These are phyloP conservation scores for Jatropha curcas DNA, from an alignment of 345 rosid species.

Conservation along the genomic window DNA sequence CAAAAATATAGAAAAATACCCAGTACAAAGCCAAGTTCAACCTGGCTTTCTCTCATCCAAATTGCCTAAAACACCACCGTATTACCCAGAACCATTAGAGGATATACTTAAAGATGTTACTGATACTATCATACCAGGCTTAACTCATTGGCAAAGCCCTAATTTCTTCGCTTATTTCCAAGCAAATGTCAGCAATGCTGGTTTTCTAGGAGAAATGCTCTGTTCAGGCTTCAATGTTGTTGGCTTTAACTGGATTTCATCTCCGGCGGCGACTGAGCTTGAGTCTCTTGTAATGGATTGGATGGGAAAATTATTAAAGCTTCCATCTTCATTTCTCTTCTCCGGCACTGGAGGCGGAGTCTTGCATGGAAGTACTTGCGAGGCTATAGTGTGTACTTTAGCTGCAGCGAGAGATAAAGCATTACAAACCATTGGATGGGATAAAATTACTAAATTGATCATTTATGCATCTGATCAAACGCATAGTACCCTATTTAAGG, in stretches of 20 bases:
- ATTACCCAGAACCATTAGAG: slow-evolving; percentile 19
- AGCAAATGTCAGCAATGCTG: slow-evolving; percentile 36
- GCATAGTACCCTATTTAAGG: slow-evolving; percentile 22
- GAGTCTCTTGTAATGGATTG: slow-evolving; percentile 33
- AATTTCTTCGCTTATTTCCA: slow-evolving; percentile 34
- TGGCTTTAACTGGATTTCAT: slow-evolving; percentile 35
- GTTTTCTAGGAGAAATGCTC: slow-evolving; percentile 35
- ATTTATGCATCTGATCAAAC: slow-evolving; percentile 31
- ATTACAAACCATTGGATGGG: neutral
- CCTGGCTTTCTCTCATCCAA: slow-evolving; percentile 23
- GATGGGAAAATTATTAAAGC: slow-evolving; percentile 28
- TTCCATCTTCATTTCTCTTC: slow-evolving; percentile 18
- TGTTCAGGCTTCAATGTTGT: slow-evolving; percentile 25
- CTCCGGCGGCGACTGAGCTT: slow-evolving; percentile 35
- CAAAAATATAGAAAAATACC: slow-evolving; percentile 29
- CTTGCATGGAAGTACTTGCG: slow-evolving; percentile 23
- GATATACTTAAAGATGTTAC: slow-evolving; percentile 26
- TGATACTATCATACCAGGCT: slow-evolving; percentile 20
- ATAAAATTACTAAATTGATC: slow-evolving; percentile 27
- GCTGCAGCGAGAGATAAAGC: slow-evolving; percentile 22
- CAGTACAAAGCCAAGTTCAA: slow-evolving; percentile 32
- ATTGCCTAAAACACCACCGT: slow-evolving; percentile 20
- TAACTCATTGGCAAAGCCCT: slow-evolving; percentile 44
- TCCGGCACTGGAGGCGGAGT: slow-evolving; percentile 28
- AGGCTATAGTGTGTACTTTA: slow-evolving; percentile 17